Conservation (phyloP, 176 grass and related monocot genomes). For the Olyra latifolia region DNA sequence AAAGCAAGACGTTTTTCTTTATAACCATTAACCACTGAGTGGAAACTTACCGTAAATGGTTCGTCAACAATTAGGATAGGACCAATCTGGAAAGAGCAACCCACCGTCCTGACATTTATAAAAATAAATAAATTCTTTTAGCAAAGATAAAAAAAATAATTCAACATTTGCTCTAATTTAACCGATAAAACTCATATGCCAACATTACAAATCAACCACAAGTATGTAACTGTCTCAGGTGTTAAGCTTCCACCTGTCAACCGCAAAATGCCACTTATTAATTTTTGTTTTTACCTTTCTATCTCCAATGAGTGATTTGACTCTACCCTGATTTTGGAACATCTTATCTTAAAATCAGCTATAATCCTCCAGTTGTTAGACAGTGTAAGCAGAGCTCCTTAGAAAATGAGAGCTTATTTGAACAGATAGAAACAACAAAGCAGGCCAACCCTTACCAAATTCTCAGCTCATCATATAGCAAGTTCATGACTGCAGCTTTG, state of each 20-base stretch:
- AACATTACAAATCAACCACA: not conserved
- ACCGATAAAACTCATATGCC: not conserved
- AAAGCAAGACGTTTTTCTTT: not conserved
- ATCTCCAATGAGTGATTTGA: not conserved
- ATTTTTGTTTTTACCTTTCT: not conserved
- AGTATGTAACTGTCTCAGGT: not conserved
- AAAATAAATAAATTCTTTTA: not conserved
- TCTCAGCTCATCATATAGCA: conserved; percentile 71
- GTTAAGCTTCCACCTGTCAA: not conserved
- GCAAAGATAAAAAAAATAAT: conserved; percentile 3
- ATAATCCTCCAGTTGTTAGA: not conserved
- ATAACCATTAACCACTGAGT: not conserved
- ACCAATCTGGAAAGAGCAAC: conserved; percentile 73
- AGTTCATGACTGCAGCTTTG: conserved; percentile 53
- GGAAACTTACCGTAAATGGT: conserved; percentile 67
- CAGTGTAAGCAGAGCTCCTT: not conserved
- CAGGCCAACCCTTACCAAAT: conserved; percentile 51
- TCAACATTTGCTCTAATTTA: not conserved
- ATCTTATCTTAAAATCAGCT: not conserved
- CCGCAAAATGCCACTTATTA: not conserved
- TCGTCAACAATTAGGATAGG: conserved; percentile 71
- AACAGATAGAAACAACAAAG: not conserved
- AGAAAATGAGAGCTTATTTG: not conserved
- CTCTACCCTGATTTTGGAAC: not conserved
- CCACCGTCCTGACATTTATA: conserved; percentile 48